phyloP scores from a whole-genome alignment of 1,284 basidiomycete genomes.

The Rhodofomes roseus region DNA sequence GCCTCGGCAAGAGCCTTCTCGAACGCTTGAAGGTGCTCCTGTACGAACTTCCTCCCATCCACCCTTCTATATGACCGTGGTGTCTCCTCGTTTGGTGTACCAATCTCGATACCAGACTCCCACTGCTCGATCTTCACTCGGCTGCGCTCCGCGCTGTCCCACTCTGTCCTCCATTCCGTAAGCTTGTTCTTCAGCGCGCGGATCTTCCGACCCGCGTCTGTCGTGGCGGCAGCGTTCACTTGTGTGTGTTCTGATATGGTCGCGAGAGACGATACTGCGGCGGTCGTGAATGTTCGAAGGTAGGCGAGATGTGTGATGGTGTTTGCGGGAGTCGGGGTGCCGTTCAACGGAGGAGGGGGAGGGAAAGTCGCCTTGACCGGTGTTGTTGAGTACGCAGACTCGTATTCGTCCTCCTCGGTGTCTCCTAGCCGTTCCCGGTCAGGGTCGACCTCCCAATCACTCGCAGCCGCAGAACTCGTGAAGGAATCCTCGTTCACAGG shows the following conservation, averaged over 20 bases:
- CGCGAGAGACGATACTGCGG: slow-evolving; percentile 68
- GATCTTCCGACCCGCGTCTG: slow-evolving; percentile 78
- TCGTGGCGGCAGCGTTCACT: slow-evolving; percentile 76
- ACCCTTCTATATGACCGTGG: slow-evolving; percentile 34
- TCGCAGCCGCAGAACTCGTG: slow-evolving; percentile 21
- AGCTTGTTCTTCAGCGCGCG: slow-evolving; percentile 79
- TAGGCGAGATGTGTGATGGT: slow-evolving; percentile 62
- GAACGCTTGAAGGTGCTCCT: slow-evolving; percentile 72
- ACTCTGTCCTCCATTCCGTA: slow-evolving; percentile 71
- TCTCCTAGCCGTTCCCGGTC: slow-evolving; percentile 41
- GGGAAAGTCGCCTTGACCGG: slow-evolving; percentile 52
- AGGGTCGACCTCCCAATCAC: slow-evolving; percentile 59
- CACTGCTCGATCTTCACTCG: slow-evolving; percentile 69
- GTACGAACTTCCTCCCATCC: slow-evolving; percentile 65
- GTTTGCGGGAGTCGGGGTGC: slow-evolving; percentile 43
- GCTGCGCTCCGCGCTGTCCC: slow-evolving; percentile 78
- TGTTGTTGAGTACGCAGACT: slow-evolving; percentile 32
- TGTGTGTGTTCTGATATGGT: slow-evolving; percentile 83
- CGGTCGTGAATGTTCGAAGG: slow-evolving; percentile 66
- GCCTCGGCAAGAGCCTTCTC: slow-evolving; percentile 67
- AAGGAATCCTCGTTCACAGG: slow-evolving; percentile 46
- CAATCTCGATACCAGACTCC: slow-evolving; percentile 55
- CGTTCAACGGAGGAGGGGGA: slow-evolving; percentile 40
- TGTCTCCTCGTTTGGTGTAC: slow-evolving; percentile 23
- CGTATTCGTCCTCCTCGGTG: slow-evolving; percentile 42